Base-by-base conservation (phyloP, 768 basidiomycete species). In the Gloeopeniophorella convolvens region DNA sequence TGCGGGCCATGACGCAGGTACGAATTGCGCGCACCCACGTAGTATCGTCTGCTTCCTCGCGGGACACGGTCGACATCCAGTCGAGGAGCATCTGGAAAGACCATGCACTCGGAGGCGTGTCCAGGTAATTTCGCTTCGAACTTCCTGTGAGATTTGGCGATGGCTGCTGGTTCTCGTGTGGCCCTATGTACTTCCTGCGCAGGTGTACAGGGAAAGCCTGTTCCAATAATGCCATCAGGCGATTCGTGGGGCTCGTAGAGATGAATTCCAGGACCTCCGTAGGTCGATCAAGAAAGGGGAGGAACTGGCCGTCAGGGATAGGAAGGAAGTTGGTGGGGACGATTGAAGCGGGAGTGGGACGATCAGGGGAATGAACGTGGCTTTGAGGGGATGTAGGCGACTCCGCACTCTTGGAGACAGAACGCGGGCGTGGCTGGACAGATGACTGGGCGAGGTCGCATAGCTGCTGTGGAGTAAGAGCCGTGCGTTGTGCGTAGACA, bases 231-330 rank as follows among this genome's bases (percentile, higher is more conserved):
- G 57, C 57, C 57, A 58, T 52, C 6, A 58, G 51, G 32, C 55
- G 50, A 20, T 56, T 49, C 20, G 57, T 58, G 21, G 57, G 57
- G n/a, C 21, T 41, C 5, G 57, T 58, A 12, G 45, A 47, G 24
- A 58, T 41, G 30, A 58, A 58, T 13, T 56, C 57, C 28, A 44
- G 28, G 33, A 58, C 55, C 40, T 58, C 57, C 11, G 32, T 8
- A 24, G 57, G 57, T 6, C 57, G 55, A 40, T 58, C 55, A 27
- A 56, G 37, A 37, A 56, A 58, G 7, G 57, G 57, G 2, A 58
- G 34, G 34, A 58, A 58, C 32, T 58, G 55, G 44, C 33, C 40
- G 23, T 56, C 57, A 3, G 50, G 50, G 9, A 58, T 47, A 11
- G 43, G 50, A 26, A 24, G 42, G 43, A 58, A 57, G 20, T 45